Evolutionary conservation across 2,329 filamentous ascomycete genomes (phyloP), one percentile per base, ranked within the genome.

Genomic region (Fusarium pseudonygamai): DNA sequence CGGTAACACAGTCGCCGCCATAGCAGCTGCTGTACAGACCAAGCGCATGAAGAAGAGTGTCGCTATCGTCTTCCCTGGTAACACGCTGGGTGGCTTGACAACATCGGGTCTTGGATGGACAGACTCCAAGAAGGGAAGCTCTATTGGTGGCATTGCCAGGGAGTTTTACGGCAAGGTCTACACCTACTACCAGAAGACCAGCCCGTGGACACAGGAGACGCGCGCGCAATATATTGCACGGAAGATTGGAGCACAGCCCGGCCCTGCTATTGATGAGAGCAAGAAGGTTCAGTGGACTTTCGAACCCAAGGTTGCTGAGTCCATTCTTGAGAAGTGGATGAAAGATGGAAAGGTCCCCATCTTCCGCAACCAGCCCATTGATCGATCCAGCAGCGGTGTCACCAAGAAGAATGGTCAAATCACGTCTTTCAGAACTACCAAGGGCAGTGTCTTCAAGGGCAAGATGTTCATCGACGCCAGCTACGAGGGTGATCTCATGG

Each of bases 391-490:
- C 7, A 45, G 43, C 7, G 60, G 72, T 12, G 60, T 75, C 22
- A 37, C 62, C 16, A 75, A 75, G 49, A 57, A 60, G 22, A 74
- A 74, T 14, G 46, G 68, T 2, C 46, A 59, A 8, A 74, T 74
- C 14, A n/a, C 46, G 1, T 75, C 72, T 16, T 74, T 74, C 43
- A 75, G 49, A 40, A 74, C 72, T 2, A 37, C 60, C 6, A 50
- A 30, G 7, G 72, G 72, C 12, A 42, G 47, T 16, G 34, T 69
- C 50, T 74, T 70, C 13, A 20, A 49, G 12, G 72, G 56, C 32
- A 74, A 75, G 55, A 75, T 75, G 69, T 75, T 75, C 13, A 75
- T 75, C 11, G 72, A 75, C 37, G 73, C 73, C 20, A 66, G 73
- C 28, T 75, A 75, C 13, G 73, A 75, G 28, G 73, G 73, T n/a